Evolutionary conservation across 148 eudicot species (phyloP), one percentile per base, ranked within the genome.

Genomic region (Cornus suecica): DNA sequence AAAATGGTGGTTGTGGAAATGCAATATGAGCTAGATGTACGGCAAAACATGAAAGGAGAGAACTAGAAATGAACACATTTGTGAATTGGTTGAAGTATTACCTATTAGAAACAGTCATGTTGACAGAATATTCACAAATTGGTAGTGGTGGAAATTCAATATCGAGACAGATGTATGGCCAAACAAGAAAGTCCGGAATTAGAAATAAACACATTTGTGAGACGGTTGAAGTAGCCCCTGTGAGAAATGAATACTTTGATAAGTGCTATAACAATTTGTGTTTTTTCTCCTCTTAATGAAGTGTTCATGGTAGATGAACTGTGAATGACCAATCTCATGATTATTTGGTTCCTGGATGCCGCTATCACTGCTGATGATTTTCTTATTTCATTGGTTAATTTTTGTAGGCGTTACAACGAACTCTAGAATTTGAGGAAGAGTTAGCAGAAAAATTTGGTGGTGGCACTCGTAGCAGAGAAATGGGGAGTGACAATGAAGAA

Each of bases 351-450:
- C 62, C 8, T 51, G 66, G 1, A 30, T 10, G 28, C 20, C 27
- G 18, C 25, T 24, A n/a, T 32, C 34, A 25, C 48, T 60, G 22
- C 41, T 74, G 31, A 22, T 69, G 73, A 23, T 66, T 16, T 61
- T 65, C 8, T 67, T 29, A 13, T 67, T 30, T 27, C 58, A 68
- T 70, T 80, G 54, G 68, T 78, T 41, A 34, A 73, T 31, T 71
- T 84, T 70, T 54, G 71, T 74, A 94, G 99, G 99, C 99, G 8
- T 79, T 95, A 80, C 99, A 95, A 78, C 84, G 99, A 71, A 95
- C 99, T 78, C 79, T 92, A 77, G 99, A 95, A 78, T 95, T 95
- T 82, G 99, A 95, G 85, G 97, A 92, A 67, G 99, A 95, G 82
- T 79, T 92, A 68, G 99, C 97, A 16, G 97, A 92, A 73, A 95